Conservation (phyloP, 176 grass and related monocot species). For the Melocanna baccifera region DNA sequence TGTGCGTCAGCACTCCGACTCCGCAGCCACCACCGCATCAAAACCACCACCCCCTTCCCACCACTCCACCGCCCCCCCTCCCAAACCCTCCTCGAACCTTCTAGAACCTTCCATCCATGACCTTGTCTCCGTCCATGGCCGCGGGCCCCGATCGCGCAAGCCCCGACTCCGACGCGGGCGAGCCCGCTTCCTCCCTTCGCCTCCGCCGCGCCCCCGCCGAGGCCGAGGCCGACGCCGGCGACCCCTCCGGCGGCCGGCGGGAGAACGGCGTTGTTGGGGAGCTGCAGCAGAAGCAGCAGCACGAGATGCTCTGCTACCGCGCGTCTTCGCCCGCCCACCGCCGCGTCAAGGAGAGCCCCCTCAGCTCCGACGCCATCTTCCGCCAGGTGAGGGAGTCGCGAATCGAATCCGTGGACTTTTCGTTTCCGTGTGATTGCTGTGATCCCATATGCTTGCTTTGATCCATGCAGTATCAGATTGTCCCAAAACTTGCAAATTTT, state of each 20-base stretch:
- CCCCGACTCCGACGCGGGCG: not conserved
- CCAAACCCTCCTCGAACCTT: not conserved
- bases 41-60: not conserved
- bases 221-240: not conserved
- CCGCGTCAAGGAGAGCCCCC: conserved; percentile 78
- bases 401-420: not conserved
- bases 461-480: not conserved
- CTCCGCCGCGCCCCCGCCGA: conserved; percentile 25
- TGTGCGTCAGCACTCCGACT: conserved; percentile 4
- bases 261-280: not conserved
- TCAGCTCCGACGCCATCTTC: conserved; percentile 94
- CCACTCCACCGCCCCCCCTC: not conserved
- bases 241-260: not conserved
- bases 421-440: not conserved
- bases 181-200: conserved; percentile 3
- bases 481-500: not conserved
- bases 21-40: conserved; percentile 15
- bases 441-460: not conserved
- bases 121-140: conserved; percentile 19
- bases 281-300: not conserved
- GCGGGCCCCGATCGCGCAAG: conserved; percentile 23
- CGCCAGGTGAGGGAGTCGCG: conserved; percentile 47
- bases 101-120: conserved; percentile 25
- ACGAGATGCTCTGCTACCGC: conserved; percentile 45
- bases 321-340: conserved; percentile 76